These are phyloP conservation scores for Phytopythium helicoides DNA, from an alignment of 352 stramenopile species.

Conservation along the genomic window DNA sequence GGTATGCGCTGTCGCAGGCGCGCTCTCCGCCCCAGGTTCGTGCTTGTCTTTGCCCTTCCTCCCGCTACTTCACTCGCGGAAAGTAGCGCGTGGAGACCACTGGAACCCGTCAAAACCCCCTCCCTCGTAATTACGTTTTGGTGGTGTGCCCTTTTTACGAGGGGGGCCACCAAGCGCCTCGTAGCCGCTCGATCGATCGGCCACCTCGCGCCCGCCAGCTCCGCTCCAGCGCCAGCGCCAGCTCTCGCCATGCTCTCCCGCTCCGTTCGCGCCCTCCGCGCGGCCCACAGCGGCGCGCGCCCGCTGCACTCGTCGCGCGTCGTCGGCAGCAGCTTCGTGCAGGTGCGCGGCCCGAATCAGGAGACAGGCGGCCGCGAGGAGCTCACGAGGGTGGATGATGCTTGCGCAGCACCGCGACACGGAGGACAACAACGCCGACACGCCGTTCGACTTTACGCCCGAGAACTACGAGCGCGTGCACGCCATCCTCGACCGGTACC, in stretches of 20 bases:
- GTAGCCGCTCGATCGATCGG: neutral
- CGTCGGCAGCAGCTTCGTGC: constrained; percentile 20
- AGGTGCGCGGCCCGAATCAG: no score
- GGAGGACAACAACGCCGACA: constrained; percentile 95
- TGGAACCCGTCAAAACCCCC: constrained; percentile 6
- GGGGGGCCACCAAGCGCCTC: constrained; percentile 2
- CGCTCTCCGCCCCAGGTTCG: constrained; percentile 4
- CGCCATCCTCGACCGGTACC: constrained; percentile 96
- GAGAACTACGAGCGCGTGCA: constrained; percentile 97
- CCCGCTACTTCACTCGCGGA: constrained; percentile 1
- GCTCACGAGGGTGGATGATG: constrained; percentile 1
- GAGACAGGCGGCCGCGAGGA: no score
- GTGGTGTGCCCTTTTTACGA: constrained; percentile 13
- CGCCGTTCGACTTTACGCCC: constrained; percentile 97
- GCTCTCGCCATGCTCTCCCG: constrained; percentile 52
- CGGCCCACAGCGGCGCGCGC: constrained; percentile 23
- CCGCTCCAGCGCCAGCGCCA: no score
- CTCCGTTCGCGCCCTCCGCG: constrained; percentile 38
- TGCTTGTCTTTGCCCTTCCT: constrained; percentile 6
- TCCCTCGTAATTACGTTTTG: constrained; percentile 7
- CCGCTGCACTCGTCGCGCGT: constrained; percentile 44
- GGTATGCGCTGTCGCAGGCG: constrained; percentile 10
- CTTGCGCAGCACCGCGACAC: constrained; percentile 96
- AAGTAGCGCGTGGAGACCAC: neutral
- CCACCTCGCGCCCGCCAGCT: no score